Base-by-base conservation (phyloP, 768 basidiomycete genomes). In the Trametes cingulata region DNA sequence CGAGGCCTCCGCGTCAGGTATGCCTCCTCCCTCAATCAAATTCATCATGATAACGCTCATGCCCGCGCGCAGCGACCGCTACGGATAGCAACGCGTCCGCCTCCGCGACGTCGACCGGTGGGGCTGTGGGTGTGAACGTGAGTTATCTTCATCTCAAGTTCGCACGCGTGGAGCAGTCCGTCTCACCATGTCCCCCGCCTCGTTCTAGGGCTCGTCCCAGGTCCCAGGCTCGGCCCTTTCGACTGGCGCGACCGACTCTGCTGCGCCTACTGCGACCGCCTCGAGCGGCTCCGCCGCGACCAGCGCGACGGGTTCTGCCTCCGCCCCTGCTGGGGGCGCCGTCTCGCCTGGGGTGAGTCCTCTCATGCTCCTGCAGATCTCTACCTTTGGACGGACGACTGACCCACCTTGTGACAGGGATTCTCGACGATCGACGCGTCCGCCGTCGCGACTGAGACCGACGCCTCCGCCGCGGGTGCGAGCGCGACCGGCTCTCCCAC, bases 331-430 rank as follows among this genome's bases (percentile, higher is more conserved):
- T 12, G 52, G 64, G 25, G 60, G 61, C 27, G 58, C 66, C 2
- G 57, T 68, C 19, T 58, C 67, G 10, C 45, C 60, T n/a, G 64
- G 47, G 22, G 60, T 61, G 39, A 54, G 60, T 49, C n/a, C n/a
- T 17, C 57, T 43, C 20, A 12, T 20, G 10, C 40, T 36, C 36
- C 50, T 10, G 20, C 48, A 33, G 17, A 12, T 13, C 33, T 29
- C 29, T 27, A 35, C n/a, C 27, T 36, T 19, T 35, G 29, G 7
- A 19, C 22, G 20, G 20, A 22, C n/a, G 22, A 15, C 52, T 51
- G 25, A 52, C 19, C 41, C 0, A 10, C 5, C 40, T 13, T 17
- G 24, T 22, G 35, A n/a, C 33, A 60, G 52, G 62, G 62, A 12
- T 52, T 62, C 46, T 45, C 65, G 39, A 24, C 68, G 9, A 25